Percentiles rank a stretch among this genome's conserved stretches.
Conservation (phyloP, 306 rosid species). For the Trifolium dubium region DNA sequence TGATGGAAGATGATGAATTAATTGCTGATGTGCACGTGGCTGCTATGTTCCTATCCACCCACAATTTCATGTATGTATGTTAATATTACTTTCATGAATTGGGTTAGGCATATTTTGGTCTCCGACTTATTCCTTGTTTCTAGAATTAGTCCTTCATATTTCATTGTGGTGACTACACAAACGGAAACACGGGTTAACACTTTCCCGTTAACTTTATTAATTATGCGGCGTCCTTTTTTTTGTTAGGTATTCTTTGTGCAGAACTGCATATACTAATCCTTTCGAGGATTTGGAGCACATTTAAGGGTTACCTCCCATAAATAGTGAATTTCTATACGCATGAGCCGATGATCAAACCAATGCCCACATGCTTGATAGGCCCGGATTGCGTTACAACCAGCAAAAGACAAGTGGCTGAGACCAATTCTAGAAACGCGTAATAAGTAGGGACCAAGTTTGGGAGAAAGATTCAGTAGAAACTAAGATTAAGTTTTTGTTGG, state of each 20-base stretch:
- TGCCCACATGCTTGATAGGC: background rate
- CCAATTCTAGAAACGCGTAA: background rate
- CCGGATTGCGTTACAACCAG: background rate
- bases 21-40: background rate
- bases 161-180: background rate
- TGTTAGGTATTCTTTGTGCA: too few relatives aligned
- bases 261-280: background rate
- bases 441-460: background rate
- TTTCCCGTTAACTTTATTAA: background rate
- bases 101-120: background rate
- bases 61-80: background rate
- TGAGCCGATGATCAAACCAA: background rate
- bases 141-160: background rate
- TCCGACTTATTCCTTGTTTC: background rate
- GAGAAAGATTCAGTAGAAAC: background rate
- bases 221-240: background rate
- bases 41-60: constrained; percentile 13
- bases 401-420: background rate
- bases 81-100: background rate
- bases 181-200: background rate
- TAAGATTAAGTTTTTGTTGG: background rate
- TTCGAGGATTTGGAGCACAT: background rate
- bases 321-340: background rate
- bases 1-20: background rate
- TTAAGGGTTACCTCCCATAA: background rate